phyloP scores from a whole-genome alignment of 495 filamentous ascomycete species.

The Trypethelium eluteriae region DNA sequence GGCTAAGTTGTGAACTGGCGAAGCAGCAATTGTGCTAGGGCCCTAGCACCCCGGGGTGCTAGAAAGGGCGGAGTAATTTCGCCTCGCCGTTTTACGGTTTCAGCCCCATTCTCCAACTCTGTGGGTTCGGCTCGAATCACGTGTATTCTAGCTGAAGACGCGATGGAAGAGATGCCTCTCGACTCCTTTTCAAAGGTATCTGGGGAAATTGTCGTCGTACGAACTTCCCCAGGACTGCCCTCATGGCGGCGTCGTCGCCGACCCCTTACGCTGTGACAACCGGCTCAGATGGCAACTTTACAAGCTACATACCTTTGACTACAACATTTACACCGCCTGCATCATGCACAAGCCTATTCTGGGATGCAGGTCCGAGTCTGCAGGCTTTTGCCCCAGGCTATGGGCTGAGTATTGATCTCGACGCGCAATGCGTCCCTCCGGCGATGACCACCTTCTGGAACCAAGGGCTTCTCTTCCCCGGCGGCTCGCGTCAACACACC shows the following conservation, averaged over 20 bases:
- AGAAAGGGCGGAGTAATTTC: conserved; percentile 10
- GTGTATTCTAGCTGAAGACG: conserved; percentile 3
- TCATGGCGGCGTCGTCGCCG: conserved; percentile 11
- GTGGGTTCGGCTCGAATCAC: conserved; percentile 2
- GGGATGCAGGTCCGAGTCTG: conserved; percentile 8
- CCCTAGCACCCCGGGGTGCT: not conserved
- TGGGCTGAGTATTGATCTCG: conserved; percentile 10
- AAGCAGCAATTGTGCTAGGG: not conserved
- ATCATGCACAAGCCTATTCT: conserved; percentile 10
- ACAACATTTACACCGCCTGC: conserved; percentile 12
- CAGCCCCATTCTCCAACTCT: conserved; percentile 10
- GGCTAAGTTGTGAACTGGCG: not conserved
- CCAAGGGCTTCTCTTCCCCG: conserved; percentile 9
- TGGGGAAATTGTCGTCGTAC: conserved; percentile 1
- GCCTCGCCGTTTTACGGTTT: not conserved
- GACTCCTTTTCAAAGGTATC: conserved; percentile 9
- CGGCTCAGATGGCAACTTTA: conserved; percentile 9
- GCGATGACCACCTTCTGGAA: conserved; percentile 11
- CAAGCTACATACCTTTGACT: conserved; percentile 12
- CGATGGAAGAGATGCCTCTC: conserved; percentile 10
- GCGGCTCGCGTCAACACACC: conserved; percentile 10
- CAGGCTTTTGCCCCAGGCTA: conserved; percentile 10
- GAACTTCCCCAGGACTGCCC: conserved; percentile 5
- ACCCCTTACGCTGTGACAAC: conserved; percentile 11
- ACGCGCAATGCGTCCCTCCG: conserved; percentile 10